A percentile compares a stretch with the other conserved stretches of the same genome.
phyloP scores from a whole-genome alignment of 768 basidiomycete species.

The Mycena filopes region DNA sequence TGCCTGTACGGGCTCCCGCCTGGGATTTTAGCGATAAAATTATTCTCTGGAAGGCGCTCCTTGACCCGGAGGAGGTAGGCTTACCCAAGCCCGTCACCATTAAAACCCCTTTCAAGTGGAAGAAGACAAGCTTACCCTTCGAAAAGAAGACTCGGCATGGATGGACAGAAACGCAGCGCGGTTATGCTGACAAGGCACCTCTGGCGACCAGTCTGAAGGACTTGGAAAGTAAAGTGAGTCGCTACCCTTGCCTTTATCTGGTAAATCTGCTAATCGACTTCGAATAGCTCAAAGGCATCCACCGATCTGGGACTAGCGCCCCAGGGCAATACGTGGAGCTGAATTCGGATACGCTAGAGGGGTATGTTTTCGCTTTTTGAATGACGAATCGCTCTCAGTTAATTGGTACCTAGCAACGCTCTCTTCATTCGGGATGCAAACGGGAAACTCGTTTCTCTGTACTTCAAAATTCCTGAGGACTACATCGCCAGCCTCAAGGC shows the following conservation, averaged over 20 bases:
- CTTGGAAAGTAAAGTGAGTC: neutral
- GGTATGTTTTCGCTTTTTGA: neutral
- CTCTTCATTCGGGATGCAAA: neutral
- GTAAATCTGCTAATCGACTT: neutral
- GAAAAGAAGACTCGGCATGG: neutral
- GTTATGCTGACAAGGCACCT: neutral
- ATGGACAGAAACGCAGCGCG: neutral
- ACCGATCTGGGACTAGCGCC: neutral
- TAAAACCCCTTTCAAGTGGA: neutral
- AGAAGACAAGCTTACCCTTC: neutral
- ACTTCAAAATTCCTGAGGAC: neutral
- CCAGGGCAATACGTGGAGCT: neutral
- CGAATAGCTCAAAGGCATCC: neutral
- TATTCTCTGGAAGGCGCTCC: neutral
- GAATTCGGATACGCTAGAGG: neutral
- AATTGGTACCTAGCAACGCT: neutral
- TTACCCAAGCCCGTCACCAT: neutral
- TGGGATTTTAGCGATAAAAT: neutral
- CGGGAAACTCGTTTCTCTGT: neutral
- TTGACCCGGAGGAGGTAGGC: neutral
- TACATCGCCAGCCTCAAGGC: neutral
- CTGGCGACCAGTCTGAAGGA: neutral
- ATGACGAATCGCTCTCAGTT: no score
- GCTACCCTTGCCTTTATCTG: neutral
- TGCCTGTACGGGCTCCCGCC: neutral